Conservation (phyloP, 805 yeast species). For the Metschnikowia lunata region DNA sequence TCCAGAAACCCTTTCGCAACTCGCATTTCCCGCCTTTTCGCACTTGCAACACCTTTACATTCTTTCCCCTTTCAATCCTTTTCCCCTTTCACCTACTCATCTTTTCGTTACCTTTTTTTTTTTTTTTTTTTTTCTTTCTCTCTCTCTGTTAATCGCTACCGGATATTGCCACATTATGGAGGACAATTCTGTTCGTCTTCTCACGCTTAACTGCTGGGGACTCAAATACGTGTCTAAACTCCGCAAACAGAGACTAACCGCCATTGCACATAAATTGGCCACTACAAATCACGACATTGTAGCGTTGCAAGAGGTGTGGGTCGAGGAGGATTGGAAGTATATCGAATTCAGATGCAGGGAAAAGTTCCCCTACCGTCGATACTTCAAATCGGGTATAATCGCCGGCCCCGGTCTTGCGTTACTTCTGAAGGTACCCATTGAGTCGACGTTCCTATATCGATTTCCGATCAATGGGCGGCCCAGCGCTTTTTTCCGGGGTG, state of each 20-base stretch:
- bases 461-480: slow-evolving; percentile 95
- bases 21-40: too few relatives aligned
- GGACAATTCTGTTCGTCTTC: slow-evolving; percentile 24
- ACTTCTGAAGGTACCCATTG: slow-evolving; percentile 79
- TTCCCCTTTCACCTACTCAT: too few relatives aligned
- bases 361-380: slow-evolving; percentile 59
- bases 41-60: too few relatives aligned
- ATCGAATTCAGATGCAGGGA: slow-evolving; percentile 43
- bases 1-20: too few relatives aligned
- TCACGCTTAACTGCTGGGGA: slow-evolving; percentile 87
- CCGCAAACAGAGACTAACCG: slow-evolving; percentile 60
- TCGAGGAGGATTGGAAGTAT: slow-evolving; percentile 73
- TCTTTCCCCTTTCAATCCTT: too few relatives aligned
- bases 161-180: not conserved
- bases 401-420: slow-evolving; percentile 93
- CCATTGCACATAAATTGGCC: slow-evolving; percentile 67
- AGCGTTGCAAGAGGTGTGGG: slow-evolving; percentile 96
- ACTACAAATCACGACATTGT: slow-evolving; percentile 65
- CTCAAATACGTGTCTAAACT: slow-evolving; percentile 74
- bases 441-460: slow-evolving; percentile 69
- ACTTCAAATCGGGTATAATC: slow-evolving; percentile 77
- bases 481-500: slow-evolving; percentile 89
- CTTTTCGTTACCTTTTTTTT: too few relatives aligned
- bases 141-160: too few relatives aligned
- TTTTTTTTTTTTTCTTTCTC: too few relatives aligned